These are phyloP conservation scores for Aureobasidium sp. DNA, from an alignment of 2,329 filamentous ascomycete species.

Conservation along the genomic window DNA sequence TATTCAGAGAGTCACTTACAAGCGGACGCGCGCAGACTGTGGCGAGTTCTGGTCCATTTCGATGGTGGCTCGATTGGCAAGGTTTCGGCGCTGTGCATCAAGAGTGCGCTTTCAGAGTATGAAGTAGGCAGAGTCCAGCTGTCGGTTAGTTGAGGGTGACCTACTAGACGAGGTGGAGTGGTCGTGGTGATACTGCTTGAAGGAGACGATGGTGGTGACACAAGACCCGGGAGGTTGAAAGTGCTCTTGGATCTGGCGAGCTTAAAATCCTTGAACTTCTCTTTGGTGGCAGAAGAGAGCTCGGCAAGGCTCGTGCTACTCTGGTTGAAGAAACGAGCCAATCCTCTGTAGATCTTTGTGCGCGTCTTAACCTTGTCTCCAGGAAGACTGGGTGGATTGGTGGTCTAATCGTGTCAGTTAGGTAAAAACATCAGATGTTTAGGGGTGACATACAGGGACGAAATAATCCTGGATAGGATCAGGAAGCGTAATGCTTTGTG, in stretches of 20 bases:
- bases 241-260: conserved; percentile 2
- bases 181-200: neutral
- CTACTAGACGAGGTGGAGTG: neutral
- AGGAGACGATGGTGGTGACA: neutral
- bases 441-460: neutral
- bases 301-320: neutral
- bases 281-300: neutral
- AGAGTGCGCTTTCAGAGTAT: neutral
- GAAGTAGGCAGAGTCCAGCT: neutral
- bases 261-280: neutral
- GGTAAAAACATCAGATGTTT: no score
- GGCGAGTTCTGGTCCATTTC: neutral
- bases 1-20: neutral
- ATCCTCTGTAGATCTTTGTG: neutral
- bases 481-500: neutral
- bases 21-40: neutral
- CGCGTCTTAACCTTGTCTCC: neutral
- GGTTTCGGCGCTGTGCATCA: neutral
- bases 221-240: neutral
- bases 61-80: neutral
- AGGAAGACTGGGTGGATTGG: neutral
- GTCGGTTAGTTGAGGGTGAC: neutral
- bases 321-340: neutral
- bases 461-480: neutral
- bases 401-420: neutral